phyloP scores from a whole-genome alignment of 768 basidiomycete genomes.

The Lentinula sp. region DNA sequence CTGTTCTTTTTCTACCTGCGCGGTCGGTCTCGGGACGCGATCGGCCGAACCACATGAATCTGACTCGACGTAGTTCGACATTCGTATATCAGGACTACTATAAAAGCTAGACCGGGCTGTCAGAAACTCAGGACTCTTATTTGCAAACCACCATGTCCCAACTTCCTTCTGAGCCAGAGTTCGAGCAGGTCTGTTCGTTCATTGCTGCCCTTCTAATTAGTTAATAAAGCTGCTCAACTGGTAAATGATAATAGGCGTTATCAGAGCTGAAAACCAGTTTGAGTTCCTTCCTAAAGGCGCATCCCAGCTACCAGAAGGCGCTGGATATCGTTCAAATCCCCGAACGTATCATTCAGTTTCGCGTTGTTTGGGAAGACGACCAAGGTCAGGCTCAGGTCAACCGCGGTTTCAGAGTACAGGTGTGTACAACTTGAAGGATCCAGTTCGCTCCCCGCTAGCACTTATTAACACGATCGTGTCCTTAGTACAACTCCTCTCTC shows the following conservation, averaged over 20 bases:
- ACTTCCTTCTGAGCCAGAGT: slow-evolving; percentile 37
- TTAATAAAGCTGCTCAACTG: neutral
- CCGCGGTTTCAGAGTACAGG: slow-evolving; percentile 71
- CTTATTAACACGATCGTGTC: neutral
- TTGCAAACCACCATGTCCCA: neutral
- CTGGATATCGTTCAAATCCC: slow-evolving; percentile 58
- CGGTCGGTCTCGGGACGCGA: neutral
- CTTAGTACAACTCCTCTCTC: slow-evolving; percentile 68
- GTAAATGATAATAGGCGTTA: slow-evolving; percentile 37
- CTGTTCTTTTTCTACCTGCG: neutral
- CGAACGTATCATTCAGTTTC: slow-evolving; percentile 58
- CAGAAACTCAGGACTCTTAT: neutral
- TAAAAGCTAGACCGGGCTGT: neutral
- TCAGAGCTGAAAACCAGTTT: slow-evolving; percentile 61
- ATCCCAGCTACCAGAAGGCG: slow-evolving; percentile 64
- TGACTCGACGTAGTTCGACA: neutral
- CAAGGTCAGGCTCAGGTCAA: slow-evolving; percentile 60
- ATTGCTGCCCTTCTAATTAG: neutral
- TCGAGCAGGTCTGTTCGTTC: slow-evolving; percentile 27
- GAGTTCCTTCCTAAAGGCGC: slow-evolving; percentile 55
- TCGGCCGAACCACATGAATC: neutral
- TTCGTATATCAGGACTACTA: neutral
- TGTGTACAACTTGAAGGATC: slow-evolving; percentile 17
- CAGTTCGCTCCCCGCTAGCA: too few relatives aligned
- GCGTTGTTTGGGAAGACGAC: slow-evolving; percentile 76